phyloP scores from a whole-genome alignment of 1,284 basidiomycete species.

The Hypsizygus ulmarius region DNA sequence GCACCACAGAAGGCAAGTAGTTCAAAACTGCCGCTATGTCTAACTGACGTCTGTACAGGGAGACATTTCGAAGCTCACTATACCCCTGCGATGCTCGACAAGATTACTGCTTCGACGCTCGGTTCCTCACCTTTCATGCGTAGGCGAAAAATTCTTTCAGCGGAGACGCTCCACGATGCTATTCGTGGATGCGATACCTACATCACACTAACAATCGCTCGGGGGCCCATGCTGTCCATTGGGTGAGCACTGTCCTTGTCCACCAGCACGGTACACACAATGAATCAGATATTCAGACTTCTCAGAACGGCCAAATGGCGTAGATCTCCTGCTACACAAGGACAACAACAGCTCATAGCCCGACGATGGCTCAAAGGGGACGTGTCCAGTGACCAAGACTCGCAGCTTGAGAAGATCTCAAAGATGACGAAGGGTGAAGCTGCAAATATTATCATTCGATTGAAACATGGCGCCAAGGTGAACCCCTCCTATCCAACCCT shows the following conservation, averaged over 20 bases:
- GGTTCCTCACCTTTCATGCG: conserved; percentile 55
- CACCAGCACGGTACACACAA: background rate
- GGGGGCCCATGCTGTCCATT: conserved; percentile 38
- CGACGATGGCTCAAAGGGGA: conserved; percentile 51
- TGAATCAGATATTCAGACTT: conserved; percentile 40
- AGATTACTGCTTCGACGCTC: conserved; percentile 41
- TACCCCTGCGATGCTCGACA: conserved; percentile 51
- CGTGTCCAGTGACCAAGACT: conserved; percentile 10
- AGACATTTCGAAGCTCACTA: conserved; percentile 47
- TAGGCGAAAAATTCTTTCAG: conserved; percentile 53
- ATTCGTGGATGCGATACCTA: conserved; percentile 71
- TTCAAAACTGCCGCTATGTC: conserved; percentile 2
- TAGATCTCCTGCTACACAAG: conserved; percentile 56
- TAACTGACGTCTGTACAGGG: conserved; percentile 22
- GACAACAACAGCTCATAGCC: conserved; percentile 62
- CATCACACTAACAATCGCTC: conserved; percentile 51
- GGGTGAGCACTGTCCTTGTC: conserved; percentile 38
- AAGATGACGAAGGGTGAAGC: conserved; percentile 75
- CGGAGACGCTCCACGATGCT: conserved; percentile 52
- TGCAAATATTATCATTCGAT: conserved; percentile 70
- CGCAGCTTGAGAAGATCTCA: conserved; percentile 32
- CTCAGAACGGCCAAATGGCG: conserved; percentile 76
- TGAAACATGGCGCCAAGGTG: conserved; percentile 77
- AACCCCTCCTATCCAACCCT: conserved; percentile 12
- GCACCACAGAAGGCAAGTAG: conserved; percentile 37